These are phyloP conservation scores for Adansonia digitata DNA, from an alignment of 345 rosid genomes.

Conservation along the genomic window DNA sequence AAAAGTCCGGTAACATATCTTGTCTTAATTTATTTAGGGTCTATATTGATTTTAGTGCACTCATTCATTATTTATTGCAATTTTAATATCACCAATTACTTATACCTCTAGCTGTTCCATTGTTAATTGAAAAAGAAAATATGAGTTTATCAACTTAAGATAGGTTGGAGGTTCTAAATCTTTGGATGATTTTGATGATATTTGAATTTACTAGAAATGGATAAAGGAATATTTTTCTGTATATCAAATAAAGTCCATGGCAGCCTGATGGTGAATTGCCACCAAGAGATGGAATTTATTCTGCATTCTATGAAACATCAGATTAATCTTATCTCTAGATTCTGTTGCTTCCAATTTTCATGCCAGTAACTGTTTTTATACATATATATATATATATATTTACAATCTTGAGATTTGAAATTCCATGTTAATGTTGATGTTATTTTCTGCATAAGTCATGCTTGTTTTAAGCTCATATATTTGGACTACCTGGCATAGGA, in stretches of 20 bases:
- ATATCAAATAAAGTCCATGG: neutral
- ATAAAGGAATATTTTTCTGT: neutral
- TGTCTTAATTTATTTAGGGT: neutral
- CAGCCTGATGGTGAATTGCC: neutral
- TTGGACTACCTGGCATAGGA: constrained; percentile 36
- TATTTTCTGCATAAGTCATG: neutral
- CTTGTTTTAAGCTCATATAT: constrained; percentile 3
- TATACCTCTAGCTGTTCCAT: neutral
- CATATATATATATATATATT: no score
- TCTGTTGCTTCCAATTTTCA: neutral
- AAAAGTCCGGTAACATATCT: no score
- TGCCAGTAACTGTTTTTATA: neutral
- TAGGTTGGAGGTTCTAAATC: neutral
- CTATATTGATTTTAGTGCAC: neutral
- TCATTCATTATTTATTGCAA: neutral
- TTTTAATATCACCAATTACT: neutral
- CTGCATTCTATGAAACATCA: neutral
- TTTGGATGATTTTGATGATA: neutral
- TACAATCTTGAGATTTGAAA: neutral
- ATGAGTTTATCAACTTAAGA: neutral
- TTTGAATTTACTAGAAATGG: neutral
- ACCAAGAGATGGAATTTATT: neutral
- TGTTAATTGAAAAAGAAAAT: neutral
- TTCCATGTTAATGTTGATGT: neutral
- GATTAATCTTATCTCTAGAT: neutral